Percentiles rank a stretch among this genome's conserved stretches.
phyloP scores from a whole-genome alignment of 306 rosid genomes.

The Inga oerstediana region DNA sequence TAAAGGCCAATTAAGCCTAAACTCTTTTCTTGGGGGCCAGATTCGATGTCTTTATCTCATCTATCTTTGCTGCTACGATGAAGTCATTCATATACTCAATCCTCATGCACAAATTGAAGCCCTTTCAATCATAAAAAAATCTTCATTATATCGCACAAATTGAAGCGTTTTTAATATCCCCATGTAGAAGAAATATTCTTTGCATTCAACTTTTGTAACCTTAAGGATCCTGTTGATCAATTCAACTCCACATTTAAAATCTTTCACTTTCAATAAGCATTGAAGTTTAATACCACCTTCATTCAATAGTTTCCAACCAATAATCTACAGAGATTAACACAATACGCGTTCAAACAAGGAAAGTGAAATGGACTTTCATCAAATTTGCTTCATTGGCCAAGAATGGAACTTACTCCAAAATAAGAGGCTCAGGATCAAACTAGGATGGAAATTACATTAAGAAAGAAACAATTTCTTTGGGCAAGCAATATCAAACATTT shows the following conservation, averaged over 20 bases:
- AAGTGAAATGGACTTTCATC: not conserved
- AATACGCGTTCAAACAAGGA: not conserved
- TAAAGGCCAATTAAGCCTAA: constrained; percentile 64
- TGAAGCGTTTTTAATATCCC: too few species aligned
- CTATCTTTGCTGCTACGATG: constrained; percentile 85
- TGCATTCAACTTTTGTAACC: constrained; percentile 30
- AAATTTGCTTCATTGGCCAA: not conserved
- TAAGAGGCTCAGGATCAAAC: not conserved
- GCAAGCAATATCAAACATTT: not conserved
- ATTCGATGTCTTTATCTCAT: constrained; percentile 80
- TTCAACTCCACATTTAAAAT: constrained; percentile 71
- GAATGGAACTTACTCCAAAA: not conserved
- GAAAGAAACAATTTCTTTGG: not conserved
- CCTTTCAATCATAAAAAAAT: constrained; percentile 13
- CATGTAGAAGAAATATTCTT: too few species aligned
- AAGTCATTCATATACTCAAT: constrained; percentile 84
- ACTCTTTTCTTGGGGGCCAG: constrained; percentile 79
- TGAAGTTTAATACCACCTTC: constrained; percentile 67
- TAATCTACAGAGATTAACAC: constrained; percentile 49
- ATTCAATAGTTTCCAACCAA: constrained; percentile 83
- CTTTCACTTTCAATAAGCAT: constrained; percentile 92
- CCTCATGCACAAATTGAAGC: constrained; percentile 72
- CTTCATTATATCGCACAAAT: not conserved
- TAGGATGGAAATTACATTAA: not conserved
- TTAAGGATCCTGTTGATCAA: constrained; percentile 70